Base-by-base conservation (phyloP, 2,329 filamentous ascomycete genomes). In the Berkeleyomyces basicola region DNA sequence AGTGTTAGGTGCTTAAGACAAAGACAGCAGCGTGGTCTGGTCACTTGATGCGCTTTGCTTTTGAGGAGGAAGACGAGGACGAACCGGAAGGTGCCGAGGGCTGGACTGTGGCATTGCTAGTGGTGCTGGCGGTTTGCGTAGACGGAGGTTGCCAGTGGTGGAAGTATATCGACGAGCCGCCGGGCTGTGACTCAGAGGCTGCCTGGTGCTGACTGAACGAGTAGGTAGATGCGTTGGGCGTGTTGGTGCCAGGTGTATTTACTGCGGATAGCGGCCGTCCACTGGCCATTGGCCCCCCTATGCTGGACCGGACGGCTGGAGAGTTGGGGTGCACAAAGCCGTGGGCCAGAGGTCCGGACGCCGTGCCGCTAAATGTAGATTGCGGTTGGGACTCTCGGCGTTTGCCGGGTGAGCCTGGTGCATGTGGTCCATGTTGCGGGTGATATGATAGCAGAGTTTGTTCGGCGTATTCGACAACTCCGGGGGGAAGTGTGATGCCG, bases 111-210 rank as follows among this genome's bases (percentile, higher is more conserved):
- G 11, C 14, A n/a, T 3, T 46, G 43, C 43, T 46, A 10, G 23
- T 53, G 49, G 14, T 55, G 49, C 36, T 55, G 36, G 36, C 49
- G 14, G 49, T 55, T 33, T 55, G 49, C 4, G 49, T 81, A 31
- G 79, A 81, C 11, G 90, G 90, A 55, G 90, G 90, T 65, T 92
- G 87, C 90, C 90, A 96, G 71, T 95, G 89, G 70, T 95, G 89
- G 71, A 96, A 96, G 72, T 89, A 93, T 58, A 95, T 87, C 31
- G 85, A 87, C 39, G 59, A 43, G 36, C 46, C 43, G 0, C 65
- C 64, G 16, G 65, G 63, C 31, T 66, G 65, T 86, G 84, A 47
- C 87, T 88, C 16, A 83, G 80, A 66, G 84, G 82, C 67, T 86
- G 80, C 68, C 84, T 82, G 64, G 80, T 47, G 62, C 65, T 40